phyloP scores from a whole-genome alignment of 257 asterid genomes.

The Fraxinus pennsylvanica region DNA sequence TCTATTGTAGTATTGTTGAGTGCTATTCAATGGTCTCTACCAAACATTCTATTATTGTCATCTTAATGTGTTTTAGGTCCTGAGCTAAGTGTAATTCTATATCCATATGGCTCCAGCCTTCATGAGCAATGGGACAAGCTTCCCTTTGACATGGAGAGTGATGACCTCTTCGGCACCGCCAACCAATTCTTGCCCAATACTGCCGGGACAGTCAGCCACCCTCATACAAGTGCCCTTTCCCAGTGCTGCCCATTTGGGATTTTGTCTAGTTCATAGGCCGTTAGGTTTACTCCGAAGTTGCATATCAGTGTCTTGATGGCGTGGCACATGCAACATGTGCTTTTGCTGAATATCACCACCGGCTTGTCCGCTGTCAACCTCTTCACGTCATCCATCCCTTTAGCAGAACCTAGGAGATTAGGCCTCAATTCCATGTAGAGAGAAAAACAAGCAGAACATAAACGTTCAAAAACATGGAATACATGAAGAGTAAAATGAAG shows the following conservation, averaged over 20 bases:
- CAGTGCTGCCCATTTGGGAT: conserved; percentile 55
- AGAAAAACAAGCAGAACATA: too few species aligned
- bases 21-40: not conserved
- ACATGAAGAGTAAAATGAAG: too few species aligned
- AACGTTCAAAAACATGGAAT: too few species aligned
- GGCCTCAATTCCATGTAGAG: too few species aligned
- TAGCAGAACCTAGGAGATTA: conserved; percentile 9
- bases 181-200: conserved; percentile 60
- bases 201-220: conserved; percentile 46
- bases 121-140: conserved; percentile 60
- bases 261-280: conserved; percentile 59
- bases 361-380: conserved; percentile 60
- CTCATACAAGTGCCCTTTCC: conserved; percentile 51
- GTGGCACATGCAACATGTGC: conserved; percentile 68
- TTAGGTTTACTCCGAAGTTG: conserved; percentile 63
- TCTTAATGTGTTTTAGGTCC: too few species aligned
- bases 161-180: conserved; percentile 74
- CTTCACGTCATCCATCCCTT: conserved; percentile 48
- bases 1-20: not conserved
- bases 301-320: conserved; percentile 56
- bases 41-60: not conserved
- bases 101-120: conserved; percentile 78
- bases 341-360: conserved; percentile 66
- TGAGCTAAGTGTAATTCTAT: conserved; percentile 21
- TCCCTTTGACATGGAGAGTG: conserved; percentile 69